phyloP scores from a whole-genome alignment of 495 filamentous ascomycete species.

The Aeminium ludgeri region DNA sequence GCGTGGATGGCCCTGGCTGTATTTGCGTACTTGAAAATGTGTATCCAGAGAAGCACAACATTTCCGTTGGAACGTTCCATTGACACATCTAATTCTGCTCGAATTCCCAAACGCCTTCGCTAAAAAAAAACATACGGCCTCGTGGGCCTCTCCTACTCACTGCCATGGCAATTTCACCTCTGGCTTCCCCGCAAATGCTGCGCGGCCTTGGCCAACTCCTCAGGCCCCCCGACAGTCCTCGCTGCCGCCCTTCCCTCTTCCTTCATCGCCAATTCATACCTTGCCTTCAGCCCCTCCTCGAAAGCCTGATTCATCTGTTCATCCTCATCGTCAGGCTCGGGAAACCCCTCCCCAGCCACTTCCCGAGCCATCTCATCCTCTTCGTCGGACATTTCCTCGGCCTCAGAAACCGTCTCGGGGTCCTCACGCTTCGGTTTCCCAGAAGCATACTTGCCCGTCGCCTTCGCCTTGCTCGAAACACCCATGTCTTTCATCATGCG shows the following conservation, averaged over 20 bases:
- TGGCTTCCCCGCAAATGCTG: not conserved
- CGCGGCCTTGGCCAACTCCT: not conserved
- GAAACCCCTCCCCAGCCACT: conserved; percentile 27
- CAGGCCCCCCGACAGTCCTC: not conserved
- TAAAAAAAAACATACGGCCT: too few relatives aligned
- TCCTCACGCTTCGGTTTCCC: conserved; percentile 22
- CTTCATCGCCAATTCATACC: conserved; percentile 30
- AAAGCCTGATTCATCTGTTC: conserved; percentile 7
- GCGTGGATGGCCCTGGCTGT: too few relatives aligned
- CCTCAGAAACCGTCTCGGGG: conserved; percentile 39
- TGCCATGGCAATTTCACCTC: not conserved
- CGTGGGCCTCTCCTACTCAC: too few relatives aligned
- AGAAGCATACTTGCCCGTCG: conserved; percentile 14
- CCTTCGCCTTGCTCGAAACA: conserved; percentile 36
- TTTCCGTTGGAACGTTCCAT: too few relatives aligned
- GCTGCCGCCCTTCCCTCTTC: not conserved
- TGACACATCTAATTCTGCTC: too few relatives aligned
- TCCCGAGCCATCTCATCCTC: conserved; percentile 33
- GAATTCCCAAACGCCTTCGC: too few relatives aligned
- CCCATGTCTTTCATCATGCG: conserved; percentile 92
- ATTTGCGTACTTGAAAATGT: too few relatives aligned
- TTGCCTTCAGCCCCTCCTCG: conserved; percentile 34
- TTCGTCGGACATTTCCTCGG: conserved; percentile 34
- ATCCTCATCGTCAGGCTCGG: conserved; percentile 30
- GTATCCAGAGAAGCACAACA: too few relatives aligned